phyloP scores from a whole-genome alignment of 2,329 filamentous ascomycete genomes.

The Thielaviopsis euricoi region DNA sequence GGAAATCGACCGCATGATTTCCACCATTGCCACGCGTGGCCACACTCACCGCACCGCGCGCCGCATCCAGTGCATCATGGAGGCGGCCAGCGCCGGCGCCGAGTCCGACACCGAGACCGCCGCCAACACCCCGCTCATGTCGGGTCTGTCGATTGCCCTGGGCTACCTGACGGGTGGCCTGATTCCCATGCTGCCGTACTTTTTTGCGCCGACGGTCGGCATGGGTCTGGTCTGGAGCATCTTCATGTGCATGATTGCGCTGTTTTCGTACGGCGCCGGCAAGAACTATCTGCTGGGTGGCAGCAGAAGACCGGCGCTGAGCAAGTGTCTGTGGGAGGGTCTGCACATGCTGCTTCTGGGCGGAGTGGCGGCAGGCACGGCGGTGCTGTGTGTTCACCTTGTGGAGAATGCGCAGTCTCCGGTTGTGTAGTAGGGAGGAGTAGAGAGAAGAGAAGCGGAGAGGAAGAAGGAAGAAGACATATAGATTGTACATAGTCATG shows the following conservation, averaged over 20 bases:
- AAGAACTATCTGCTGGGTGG: conserved; percentile 26
- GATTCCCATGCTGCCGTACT: conserved; percentile 45
- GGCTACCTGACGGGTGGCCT: conserved; percentile 48
- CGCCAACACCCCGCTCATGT: conserved; percentile 24
- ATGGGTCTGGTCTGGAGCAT: conserved; percentile 35
- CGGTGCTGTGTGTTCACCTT: conserved; percentile 17
- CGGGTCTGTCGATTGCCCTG: conserved; percentile 41
- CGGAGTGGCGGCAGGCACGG: conserved; percentile 18
- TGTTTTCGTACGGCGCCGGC: conserved; percentile 39
- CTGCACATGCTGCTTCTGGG: conserved; percentile 21
- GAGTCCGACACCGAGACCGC: conserved; percentile 13
- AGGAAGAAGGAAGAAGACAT: neutral
- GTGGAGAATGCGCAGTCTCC: conserved; percentile 1
- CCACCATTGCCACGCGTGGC: conserved; percentile 17
- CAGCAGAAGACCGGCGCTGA: conserved; percentile 17
- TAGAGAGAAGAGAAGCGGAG: neutral
- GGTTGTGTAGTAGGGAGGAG: neutral
- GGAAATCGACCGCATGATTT: conserved; percentile 16
- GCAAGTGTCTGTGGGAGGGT: conserved; percentile 16
- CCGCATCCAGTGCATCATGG: conserved; percentile 13
- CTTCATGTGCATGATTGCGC: conserved; percentile 32
- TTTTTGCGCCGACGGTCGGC: conserved; percentile 28
- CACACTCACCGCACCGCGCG: conserved; percentile 16
- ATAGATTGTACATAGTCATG: neutral
- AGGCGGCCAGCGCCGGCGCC: neutral